Base-by-base conservation (phyloP, 176 grass and related monocot genomes). In the Cenchrus purpureus region DNA sequence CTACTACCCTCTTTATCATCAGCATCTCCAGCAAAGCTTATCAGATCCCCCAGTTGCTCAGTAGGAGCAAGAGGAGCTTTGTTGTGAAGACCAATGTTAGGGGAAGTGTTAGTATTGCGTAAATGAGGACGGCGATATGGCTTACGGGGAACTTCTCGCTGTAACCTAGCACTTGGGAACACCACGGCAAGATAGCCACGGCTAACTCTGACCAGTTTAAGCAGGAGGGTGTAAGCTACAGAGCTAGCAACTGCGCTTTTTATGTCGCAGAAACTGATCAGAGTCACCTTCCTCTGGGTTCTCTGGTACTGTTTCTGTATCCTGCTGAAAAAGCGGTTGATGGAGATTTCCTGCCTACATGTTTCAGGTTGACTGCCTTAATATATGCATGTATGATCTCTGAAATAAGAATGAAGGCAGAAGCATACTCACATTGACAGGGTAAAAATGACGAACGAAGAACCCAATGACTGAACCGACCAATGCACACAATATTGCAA, bases 301-400 rank as follows among this genome's bases (percentile, higher is more conserved):
- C 29, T 92, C 86, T 55, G 70, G 86, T 29, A 88, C n/a, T 82
- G 86, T 9, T 62, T 88, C 86, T 52, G 68, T 31, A 80, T 82
- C 83, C 67, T 88, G 83, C 43, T 92, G 90, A 82, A 85, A 83
- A 72, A 92, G 86, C 19, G 83, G 90, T 55, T 92, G 86, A 85
- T 79, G 86, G 77, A 92, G 90, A 83, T 32, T 86, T 78, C 90
- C 86, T 92, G 90, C 83, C 86, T 92, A 92, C 57, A 92, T 82
- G 83, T 82, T 90, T 86, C 4, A 73, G 73, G 53, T 68, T 65
- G 66, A 68, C 63, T 20, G 51, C 62, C 31, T 82, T 82, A 82
- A 73, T 68, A 6, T 51, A 44, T 54, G 48, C 53, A 76, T 79
- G 71, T 45, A 87, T 79, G 7, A 78, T 68, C 53, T 86, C 6